A percentile compares a stretch with the other conserved stretches of the same genome.
These are phyloP conservation scores for Lachnellula subtilissima DNA, from an alignment of 2,329 filamentous ascomycete genomes.

Conservation along the genomic window DNA sequence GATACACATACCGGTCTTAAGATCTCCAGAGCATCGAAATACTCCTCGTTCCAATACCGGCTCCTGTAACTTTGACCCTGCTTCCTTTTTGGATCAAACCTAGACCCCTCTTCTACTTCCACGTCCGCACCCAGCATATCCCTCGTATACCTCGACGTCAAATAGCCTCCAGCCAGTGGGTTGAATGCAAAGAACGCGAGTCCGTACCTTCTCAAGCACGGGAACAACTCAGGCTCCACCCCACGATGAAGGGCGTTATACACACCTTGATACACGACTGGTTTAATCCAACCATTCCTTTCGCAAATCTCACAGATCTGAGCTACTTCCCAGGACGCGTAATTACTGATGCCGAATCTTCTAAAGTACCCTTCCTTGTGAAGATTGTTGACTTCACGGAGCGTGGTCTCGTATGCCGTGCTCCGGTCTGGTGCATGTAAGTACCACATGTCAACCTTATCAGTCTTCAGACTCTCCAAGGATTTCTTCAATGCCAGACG, in stretches of 20 bases:
- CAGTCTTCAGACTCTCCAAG: background rate
- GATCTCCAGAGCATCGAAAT: constrained; percentile 59
- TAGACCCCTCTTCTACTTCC: constrained; percentile 2
- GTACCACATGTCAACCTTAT: constrained; percentile 14
- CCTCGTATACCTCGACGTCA: constrained; percentile 45
- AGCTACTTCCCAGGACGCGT: constrained; percentile 35
- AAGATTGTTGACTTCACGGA: constrained; percentile 26
- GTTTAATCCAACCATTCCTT: constrained; percentile 27
- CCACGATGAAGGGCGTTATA: constrained; percentile 33
- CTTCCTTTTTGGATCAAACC: constrained; percentile 40
- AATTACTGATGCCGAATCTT: constrained; percentile 59
- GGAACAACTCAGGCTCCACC: constrained; percentile 57
- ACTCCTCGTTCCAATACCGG: constrained; percentile 57
- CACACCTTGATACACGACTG: constrained; percentile 30
- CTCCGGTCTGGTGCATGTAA: constrained; percentile 17
- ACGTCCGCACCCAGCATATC: constrained; percentile 33
- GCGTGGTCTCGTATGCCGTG: constrained; percentile 21
- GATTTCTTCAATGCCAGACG: background rate
- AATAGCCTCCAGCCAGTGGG: constrained; percentile 43
- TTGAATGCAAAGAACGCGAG: constrained; percentile 59
- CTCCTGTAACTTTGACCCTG: constrained; percentile 45
- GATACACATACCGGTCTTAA: constrained; percentile 45
- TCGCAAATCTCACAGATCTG: constrained; percentile 27
- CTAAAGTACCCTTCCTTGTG: constrained; percentile 29
- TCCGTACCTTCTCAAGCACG: constrained; percentile 52